Percentiles rank a stretch among this genome's conserved stretches.
These are phyloP conservation scores for Oxyria digyna DNA, from an alignment of 148 eudicot genomes.

Conservation along the genomic window DNA sequence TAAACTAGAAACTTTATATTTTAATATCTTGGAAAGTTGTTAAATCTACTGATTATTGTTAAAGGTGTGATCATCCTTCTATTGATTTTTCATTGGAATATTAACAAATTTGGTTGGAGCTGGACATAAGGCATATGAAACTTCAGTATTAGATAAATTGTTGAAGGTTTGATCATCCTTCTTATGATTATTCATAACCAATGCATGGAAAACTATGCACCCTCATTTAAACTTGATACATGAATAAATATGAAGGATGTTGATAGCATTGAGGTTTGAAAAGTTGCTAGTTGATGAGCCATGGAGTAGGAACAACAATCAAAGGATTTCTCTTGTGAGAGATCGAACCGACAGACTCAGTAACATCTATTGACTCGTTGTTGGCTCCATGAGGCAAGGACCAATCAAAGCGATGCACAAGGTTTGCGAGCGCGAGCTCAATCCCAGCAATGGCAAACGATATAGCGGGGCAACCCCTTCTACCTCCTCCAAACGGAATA, in stretches of 20 bases:
- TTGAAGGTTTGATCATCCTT: too few relatives aligned
- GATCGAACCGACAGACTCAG: constrained; percentile 15
- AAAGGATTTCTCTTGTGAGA: constrained; percentile 18
- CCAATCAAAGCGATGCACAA: constrained; percentile 25
- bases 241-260: neutral
- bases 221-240: neutral
- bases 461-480: constrained; percentile 28
- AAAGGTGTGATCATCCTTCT: too few relatives aligned
- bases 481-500: constrained; percentile 30
- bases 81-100: too few relatives aligned
- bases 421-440: constrained; percentile 22
- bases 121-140: too few relatives aligned
- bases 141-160: too few relatives aligned
- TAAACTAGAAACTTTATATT: too few relatives aligned
- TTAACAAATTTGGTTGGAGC: too few relatives aligned
- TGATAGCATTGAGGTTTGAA: neutral
- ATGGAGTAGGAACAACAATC: constrained; percentile 7
- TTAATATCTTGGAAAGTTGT: too few relatives aligned
- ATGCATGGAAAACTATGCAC: too few relatives aligned
- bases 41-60: too few relatives aligned
- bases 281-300: neutral
- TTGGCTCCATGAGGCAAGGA: constrained; percentile 14
- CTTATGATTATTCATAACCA: too few relatives aligned
- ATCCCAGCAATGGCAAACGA: constrained; percentile 14
- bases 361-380: constrained; percentile 14